Conservation (phyloP, 2,329 filamentous ascomycete species). For the Pyrenophora seminiperda region DNA sequence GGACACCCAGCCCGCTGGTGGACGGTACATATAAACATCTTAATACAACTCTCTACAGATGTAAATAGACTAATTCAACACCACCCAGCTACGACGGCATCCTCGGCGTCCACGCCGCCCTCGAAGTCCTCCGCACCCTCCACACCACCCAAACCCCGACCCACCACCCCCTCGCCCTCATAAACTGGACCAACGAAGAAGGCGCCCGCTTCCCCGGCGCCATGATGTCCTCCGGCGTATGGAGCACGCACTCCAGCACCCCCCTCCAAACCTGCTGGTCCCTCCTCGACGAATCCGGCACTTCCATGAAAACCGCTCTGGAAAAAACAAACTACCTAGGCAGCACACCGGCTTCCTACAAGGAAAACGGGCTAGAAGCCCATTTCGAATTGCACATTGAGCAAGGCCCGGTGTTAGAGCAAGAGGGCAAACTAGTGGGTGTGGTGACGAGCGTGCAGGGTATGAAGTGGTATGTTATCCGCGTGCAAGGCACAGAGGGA, state of each 20-base stretch:
- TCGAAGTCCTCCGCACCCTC: conserved; percentile 47
- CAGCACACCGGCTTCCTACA: conserved; percentile 58
- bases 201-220: conserved; percentile 76
- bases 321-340: conserved; percentile 42
- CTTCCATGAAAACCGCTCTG: conserved; percentile 51
- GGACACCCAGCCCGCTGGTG: conserved; percentile 55
- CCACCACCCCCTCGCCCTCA: conserved; percentile 69
- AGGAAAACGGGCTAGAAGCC: conserved; percentile 66
- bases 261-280: conserved; percentile 35
- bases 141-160: conserved; percentile 41
- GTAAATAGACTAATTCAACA: neutral
- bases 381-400: conserved; percentile 86
- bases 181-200: conserved; percentile 83
- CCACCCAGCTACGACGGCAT: conserved; percentile 74
- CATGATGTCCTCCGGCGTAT: conserved; percentile 76
- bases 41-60: too few relatives aligned
- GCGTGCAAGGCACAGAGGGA: conserved; percentile 40
- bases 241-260: conserved; percentile 60
- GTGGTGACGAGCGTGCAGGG: conserved; percentile 74
- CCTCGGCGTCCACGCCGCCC: conserved; percentile 69
- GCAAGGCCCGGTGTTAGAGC: conserved; percentile 75
- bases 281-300: conserved; percentile 56
- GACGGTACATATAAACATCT: neutral
- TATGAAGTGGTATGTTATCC: conserved; percentile 66
- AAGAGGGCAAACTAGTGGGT: conserved; percentile 64